phyloP scores from a whole-genome alignment of 1,139 yeast species.

The Suhomyces coccinellae region DNA sequence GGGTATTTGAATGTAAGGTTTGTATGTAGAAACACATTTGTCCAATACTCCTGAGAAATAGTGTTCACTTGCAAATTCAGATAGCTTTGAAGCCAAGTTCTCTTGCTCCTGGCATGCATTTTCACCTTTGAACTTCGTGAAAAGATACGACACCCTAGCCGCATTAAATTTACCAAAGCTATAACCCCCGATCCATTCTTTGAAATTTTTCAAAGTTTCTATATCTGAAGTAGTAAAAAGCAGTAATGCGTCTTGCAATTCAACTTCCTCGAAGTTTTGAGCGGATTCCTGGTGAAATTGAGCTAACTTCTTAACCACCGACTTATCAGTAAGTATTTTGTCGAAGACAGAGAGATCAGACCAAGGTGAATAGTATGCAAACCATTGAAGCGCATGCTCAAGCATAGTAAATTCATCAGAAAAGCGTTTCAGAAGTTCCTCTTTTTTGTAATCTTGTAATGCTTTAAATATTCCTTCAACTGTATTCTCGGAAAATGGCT shows the following conservation, averaged over 20 bases:
- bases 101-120: constrained; percentile 1
- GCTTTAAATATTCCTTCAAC: constrained; percentile 1
- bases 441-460: constrained; percentile 7
- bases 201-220: constrained; percentile 4
- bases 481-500: constrained; percentile 3
- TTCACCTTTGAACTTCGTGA: constrained; percentile 3
- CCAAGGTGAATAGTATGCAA: constrained; percentile 11
- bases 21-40: not conserved
- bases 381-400: constrained; percentile 9
- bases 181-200: constrained; percentile 8
- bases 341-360: constrained; percentile 11
- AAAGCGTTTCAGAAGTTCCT: constrained; percentile 5
- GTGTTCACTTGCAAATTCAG: constrained; percentile 2
- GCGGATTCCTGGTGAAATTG: not conserved
- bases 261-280: not conserved
- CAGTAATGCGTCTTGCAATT: not conserved
- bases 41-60: constrained; percentile 6
- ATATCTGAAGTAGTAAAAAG: constrained; percentile 2
- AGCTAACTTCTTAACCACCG: constrained; percentile 7
- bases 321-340: constrained; percentile 6
- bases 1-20: constrained; percentile 22
- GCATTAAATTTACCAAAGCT: constrained; percentile 6
- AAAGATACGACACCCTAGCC: constrained; percentile 2
- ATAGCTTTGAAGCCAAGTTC: not conserved
- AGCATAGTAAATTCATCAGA: constrained; percentile 4